Percentiles rank a stretch among this genome's conserved stretches.
Evolutionary conservation across 2,329 filamentous ascomycete genomes (phyloP).

Genomic region (Calonectria pauciramosa): DNA sequence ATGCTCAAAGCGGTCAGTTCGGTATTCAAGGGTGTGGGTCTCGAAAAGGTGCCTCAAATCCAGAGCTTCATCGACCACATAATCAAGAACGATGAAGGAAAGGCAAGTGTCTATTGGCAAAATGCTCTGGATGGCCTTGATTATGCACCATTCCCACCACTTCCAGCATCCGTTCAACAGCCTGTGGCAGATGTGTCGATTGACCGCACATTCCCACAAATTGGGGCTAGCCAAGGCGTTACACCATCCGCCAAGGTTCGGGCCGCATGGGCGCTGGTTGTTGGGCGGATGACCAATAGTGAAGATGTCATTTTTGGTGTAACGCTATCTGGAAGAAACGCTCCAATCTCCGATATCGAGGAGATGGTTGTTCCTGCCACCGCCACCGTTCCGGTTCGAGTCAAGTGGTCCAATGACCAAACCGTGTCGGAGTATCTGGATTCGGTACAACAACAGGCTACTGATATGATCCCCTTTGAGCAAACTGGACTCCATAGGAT

Average conservation of each 20-base stretch:
- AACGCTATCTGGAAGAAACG: conserved; percentile 42
- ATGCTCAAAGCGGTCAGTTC: conserved; percentile 29
- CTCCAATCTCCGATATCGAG: conserved; percentile 37
- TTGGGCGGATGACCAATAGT: conserved; percentile 32
- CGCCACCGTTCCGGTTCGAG: conserved; percentile 34
- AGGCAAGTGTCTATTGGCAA: conserved; percentile 14
- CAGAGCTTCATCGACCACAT: conserved; percentile 22
- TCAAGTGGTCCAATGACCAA: conserved; percentile 42
- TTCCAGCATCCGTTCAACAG: conserved; percentile 16
- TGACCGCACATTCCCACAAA: not conserved
- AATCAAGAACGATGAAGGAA: not conserved
- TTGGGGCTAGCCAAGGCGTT: not conserved
- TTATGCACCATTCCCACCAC: conserved; percentile 12
- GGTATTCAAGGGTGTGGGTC: conserved; percentile 9
- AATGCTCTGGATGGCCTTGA: not conserved
- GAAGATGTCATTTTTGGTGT: conserved; percentile 43
- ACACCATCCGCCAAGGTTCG: conserved; percentile 36
- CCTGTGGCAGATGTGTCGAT: conserved; percentile 10
- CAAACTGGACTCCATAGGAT: conserved; percentile 31
- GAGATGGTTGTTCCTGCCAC: conserved; percentile 32
- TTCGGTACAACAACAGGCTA: conserved; percentile 29
- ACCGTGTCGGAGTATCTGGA: conserved; percentile 57
- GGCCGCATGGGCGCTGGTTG: conserved; percentile 47
- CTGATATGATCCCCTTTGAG: conserved; percentile 27
- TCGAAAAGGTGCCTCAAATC: not conserved